Conservation (phyloP, 768 basidiomycete genomes). For the Tylopilus sp. region DNA sequence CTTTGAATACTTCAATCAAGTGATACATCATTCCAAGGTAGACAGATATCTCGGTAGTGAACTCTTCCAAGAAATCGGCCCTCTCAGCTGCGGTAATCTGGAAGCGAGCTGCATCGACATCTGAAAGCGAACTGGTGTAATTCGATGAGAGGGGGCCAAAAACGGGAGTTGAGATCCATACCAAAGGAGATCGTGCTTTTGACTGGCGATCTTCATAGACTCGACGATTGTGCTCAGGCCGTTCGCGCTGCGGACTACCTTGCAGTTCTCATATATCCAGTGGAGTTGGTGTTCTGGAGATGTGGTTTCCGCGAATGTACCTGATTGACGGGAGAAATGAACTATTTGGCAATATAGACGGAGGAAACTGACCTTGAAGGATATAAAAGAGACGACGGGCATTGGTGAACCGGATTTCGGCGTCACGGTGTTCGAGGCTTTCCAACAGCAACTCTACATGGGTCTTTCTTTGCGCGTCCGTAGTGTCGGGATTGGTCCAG, state of each 20-base stretch:
- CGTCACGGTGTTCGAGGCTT: conserved; percentile 81
- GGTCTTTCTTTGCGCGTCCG: conserved; percentile 57
- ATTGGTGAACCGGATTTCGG: conserved; percentile 81
- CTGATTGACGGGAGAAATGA: conserved; percentile 37
- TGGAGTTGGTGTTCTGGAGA: conserved; percentile 94
- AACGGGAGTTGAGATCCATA: conserved; percentile 26
- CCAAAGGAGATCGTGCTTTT: conserved; percentile 85
- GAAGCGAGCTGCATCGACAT: conserved; percentile 68
- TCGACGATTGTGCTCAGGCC: conserved; percentile 80
- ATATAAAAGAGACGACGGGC: conserved; percentile 87
- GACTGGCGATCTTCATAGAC: conserved; percentile 85
- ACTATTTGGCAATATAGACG: not conserved
- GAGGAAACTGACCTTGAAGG: conserved; percentile 65
- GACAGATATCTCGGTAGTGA: conserved; percentile 89
- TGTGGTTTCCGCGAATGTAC: conserved; percentile 86
- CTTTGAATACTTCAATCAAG: conserved; percentile 88
- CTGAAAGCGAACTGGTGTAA: conserved; percentile 62
- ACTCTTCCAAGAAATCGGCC: conserved; percentile 81
- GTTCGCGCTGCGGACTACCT: conserved; percentile 77
- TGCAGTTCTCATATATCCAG: conserved; percentile 94
- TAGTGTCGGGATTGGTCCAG: conserved; percentile 66
- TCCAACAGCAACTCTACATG: conserved; percentile 82
- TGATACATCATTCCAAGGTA: conserved; percentile 95
- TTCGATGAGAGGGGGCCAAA: not conserved
- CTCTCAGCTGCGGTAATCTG: conserved; percentile 69